Percentiles rank a stretch among this genome's conserved stretches.
phyloP scores from a whole-genome alignment of 2,329 filamentous ascomycete genomes.

The Sarocladium kiliense region DNA sequence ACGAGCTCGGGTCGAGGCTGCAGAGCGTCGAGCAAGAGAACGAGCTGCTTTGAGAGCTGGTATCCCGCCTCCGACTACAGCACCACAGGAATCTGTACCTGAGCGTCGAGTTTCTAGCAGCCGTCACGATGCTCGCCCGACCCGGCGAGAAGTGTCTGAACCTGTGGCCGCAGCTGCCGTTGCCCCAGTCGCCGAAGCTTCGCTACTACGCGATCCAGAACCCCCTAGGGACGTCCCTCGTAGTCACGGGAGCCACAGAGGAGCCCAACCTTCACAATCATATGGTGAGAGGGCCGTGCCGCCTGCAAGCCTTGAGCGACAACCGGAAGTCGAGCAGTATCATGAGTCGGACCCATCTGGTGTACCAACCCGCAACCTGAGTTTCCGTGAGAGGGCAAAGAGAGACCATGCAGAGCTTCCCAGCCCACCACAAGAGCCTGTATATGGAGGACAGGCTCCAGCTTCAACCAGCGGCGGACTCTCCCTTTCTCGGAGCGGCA shows the following conservation, averaged over 20 bases:
- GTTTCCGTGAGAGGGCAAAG: conserved; percentile 54
- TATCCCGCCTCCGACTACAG: conserved; percentile 2
- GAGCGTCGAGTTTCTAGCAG: conserved; percentile 1
- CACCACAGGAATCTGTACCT: not conserved
- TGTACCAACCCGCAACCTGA: conserved; percentile 49
- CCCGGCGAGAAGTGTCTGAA: not conserved
- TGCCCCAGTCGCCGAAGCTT: not conserved
- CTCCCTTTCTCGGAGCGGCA: conserved; percentile 41
- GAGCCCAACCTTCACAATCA: not conserved
- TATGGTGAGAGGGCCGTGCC: not conserved
- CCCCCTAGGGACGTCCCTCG: not conserved
- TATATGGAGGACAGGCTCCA: conserved; percentile 18
- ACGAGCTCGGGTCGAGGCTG: conserved; percentile 75
- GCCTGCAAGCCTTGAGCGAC: not conserved
- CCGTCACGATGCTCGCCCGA: not conserved
- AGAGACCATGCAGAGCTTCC: conserved; percentile 35
- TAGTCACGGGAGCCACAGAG: not conserved
- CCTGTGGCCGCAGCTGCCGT: not conserved
- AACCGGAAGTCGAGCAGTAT: not conserved
- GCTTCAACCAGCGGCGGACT: conserved; percentile 27
- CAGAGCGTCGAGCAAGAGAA: conserved; percentile 69
- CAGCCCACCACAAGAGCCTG: conserved; percentile 11
- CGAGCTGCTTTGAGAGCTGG: conserved; percentile 38
- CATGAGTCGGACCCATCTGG: conserved; percentile 16
- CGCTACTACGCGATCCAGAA: not conserved